Evolutionary conservation across 1,284 basidiomycete genomes (phyloP).

Genomic region (Boletus subluridellus): DNA sequence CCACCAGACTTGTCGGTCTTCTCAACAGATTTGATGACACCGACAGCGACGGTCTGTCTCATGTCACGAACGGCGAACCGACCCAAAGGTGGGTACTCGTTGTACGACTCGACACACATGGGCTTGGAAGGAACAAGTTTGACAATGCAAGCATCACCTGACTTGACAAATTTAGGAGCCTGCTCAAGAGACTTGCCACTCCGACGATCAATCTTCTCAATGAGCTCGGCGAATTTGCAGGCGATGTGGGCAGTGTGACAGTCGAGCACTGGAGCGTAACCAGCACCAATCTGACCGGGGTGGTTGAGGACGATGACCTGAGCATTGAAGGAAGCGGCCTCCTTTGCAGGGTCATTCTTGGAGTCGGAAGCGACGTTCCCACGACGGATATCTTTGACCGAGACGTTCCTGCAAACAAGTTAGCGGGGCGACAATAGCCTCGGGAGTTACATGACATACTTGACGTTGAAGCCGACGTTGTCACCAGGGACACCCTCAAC

Average conservation of each 20-base stretch:
- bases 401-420: constrained; percentile 82
- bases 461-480: constrained; percentile 99
- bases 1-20: constrained; percentile 85
- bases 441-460: constrained; percentile 46
- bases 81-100: constrained; percentile 98
- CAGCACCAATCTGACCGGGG: constrained; percentile 99
- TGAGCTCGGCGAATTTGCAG: constrained; percentile 97
- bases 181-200: constrained; percentile 91
- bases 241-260: constrained; percentile 99
- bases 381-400: constrained; percentile 99
- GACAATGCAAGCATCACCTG: constrained; percentile 93
- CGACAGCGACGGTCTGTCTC: constrained; percentile 96
- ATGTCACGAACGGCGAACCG: constrained; percentile 99
- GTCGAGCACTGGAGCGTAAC: constrained; percentile 97
- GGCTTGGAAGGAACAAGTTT: constrained; percentile 97
- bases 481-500: constrained; percentile 94
- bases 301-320: constrained; percentile 99
- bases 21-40: constrained; percentile 95
- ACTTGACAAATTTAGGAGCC: constrained; percentile 95
- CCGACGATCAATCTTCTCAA: constrained; percentile 99
- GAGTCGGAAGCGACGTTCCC: constrained; percentile 99
- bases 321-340: constrained; percentile 98
- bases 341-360: constrained; percentile 99
- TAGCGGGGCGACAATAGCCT: background rate
- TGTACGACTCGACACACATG: constrained; percentile 98